These are phyloP conservation scores for Aspergillus uvarum DNA, from an alignment of 2,329 filamentous ascomycete genomes.

Conservation along the genomic window DNA sequence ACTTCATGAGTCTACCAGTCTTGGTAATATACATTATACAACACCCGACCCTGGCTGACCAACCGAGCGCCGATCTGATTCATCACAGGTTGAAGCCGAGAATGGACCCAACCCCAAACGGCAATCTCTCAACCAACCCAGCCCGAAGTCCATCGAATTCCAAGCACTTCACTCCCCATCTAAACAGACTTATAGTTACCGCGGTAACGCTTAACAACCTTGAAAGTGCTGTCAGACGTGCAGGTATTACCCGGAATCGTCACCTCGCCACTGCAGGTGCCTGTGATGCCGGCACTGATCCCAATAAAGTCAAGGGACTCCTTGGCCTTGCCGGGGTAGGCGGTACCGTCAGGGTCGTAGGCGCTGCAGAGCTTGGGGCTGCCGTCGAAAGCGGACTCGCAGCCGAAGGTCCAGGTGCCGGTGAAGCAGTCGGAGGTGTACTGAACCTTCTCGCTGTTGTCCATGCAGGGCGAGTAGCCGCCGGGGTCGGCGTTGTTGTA, in stretches of 20 bases:
- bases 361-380: slow-evolving; percentile 3
- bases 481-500: neutral
- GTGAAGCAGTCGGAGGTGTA: neutral
- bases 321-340: neutral
- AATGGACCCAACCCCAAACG: no score
- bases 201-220: neutral
- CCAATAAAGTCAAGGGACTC: neutral
- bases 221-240: neutral
- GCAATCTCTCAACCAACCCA: no score
- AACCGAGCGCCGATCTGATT: no score
- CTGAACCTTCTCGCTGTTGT: neutral
- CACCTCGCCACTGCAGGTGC: neutral
- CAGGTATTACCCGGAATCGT: neutral
- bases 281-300: neutral
- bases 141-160: no score
- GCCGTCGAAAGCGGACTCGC: slow-evolving; percentile 4
- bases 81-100: no score
- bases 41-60: no score
- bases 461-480: neutral
- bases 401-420: slow-evolving; percentile 1
- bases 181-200: neutral
- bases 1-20: no score
- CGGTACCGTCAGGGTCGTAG: neutral
- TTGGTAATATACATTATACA: no score
- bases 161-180: no score